Percentiles rank a stretch among this genome's conserved stretches.
Conservation (phyloP, 2,329 filamentous ascomycete genomes). For the Sporothrix dimorphospora region DNA sequence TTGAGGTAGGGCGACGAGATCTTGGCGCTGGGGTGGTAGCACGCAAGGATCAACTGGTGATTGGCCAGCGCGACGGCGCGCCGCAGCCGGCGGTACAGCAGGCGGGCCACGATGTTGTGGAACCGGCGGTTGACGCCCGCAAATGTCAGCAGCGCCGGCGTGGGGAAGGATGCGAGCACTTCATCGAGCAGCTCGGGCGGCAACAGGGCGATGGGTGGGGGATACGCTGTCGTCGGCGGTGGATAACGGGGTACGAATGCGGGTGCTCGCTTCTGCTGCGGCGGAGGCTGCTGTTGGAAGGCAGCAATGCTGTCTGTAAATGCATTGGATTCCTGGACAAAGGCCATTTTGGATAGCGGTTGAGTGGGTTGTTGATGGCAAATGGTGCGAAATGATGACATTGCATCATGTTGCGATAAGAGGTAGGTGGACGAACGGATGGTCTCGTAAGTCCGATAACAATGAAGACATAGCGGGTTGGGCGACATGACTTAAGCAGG, state of each 20-base stretch:
- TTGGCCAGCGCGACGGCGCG: constrained; percentile 59
- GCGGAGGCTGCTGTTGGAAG: not conserved
- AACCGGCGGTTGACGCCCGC: constrained; percentile 40
- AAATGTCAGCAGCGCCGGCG: constrained; percentile 38
- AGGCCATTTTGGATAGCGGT: not conserved
- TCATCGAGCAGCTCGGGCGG: constrained; percentile 40
- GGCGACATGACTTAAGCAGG: not conserved
- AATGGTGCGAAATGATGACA: not conserved
- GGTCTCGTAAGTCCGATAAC: constrained; percentile 19
- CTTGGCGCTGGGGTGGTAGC: constrained; percentile 72
- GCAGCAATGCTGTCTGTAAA: not conserved
- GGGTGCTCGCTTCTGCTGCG: not conserved
- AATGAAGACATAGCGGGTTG: constrained; percentile 9
- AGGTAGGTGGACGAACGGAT: constrained; percentile 12
- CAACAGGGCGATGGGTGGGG: constrained; percentile 10
- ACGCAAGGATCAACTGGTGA: constrained; percentile 74
- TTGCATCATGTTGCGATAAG: constrained; percentile 15
- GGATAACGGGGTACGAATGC: not conserved
- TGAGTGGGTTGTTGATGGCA: not conserved
- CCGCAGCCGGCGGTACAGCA: constrained; percentile 40
- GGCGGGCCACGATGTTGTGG: constrained; percentile 37
- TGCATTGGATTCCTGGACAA: not conserved
- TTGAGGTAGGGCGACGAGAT: constrained; percentile 67
- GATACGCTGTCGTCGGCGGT: not conserved
- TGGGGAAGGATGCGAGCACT: constrained; percentile 39